Conservation (phyloP, 805 yeast species). For the Hanseniaspora hatyaiensis region DNA sequence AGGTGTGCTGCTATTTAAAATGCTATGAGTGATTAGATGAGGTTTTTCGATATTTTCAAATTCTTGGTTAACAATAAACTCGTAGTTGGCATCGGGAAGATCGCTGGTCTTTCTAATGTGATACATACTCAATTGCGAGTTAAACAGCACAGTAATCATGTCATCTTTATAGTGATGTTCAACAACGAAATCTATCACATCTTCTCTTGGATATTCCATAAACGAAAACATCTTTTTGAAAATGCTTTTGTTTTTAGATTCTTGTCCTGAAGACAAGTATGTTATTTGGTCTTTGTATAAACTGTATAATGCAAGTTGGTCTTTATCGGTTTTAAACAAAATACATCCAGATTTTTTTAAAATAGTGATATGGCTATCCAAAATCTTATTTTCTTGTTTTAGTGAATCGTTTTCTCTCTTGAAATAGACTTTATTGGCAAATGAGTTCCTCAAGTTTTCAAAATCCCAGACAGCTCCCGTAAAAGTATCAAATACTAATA, state of each 20-base stretch:
- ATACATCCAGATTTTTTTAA: slow-evolving; percentile 5
- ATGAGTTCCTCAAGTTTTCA: slow-evolving; percentile 6
- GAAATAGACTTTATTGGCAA: not conserved
- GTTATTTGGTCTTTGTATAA: not conserved
- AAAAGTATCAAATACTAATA: not conserved
- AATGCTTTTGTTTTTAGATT: not conserved
- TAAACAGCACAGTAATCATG: slow-evolving; percentile 9
- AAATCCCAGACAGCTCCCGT: slow-evolving; percentile 12
- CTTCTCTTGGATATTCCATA: not conserved
- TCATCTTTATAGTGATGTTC: slow-evolving; percentile 1
- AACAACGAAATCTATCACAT: slow-evolving; percentile 14
- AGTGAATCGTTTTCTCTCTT: not conserved
- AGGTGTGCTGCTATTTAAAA: not conserved
- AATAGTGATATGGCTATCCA: not conserved
- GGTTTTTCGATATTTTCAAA: not conserved
- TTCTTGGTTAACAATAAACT: not conserved
- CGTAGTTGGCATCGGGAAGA: not conserved
- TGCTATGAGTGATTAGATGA: not conserved
- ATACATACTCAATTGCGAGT: not conserved
- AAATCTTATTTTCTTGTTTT: not conserved
- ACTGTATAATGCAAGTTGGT: slow-evolving; percentile 8
- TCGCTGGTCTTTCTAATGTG: slow-evolving; percentile 1
- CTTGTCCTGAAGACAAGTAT: not conserved
- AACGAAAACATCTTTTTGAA: not conserved
- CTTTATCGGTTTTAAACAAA: slow-evolving; percentile 7